Base-by-base conservation (phyloP, 495 filamentous ascomycete species). In the Amorphotheca resinae region DNA sequence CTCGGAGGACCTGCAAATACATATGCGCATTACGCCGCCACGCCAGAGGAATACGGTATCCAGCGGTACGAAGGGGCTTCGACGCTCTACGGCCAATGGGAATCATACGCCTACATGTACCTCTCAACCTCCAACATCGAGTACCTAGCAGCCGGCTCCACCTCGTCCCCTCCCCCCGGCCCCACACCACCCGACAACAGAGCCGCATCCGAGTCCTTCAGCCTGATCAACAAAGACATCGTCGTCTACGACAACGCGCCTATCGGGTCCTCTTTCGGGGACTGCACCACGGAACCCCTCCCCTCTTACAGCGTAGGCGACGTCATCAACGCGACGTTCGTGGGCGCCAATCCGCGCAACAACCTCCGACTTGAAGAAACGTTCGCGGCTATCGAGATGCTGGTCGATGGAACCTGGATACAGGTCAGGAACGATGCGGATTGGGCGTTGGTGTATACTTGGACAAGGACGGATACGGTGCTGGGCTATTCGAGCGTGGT, bases 61-160 rank as follows among this genome's bases (percentile, higher is more conserved):
- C 91, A 98, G 65, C 84, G 91, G 20, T 95, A 98, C 62, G 91
- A 98, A 62, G 91, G 91, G 41, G 91, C 86, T 7, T 84, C 77
- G 34, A 98, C 91, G n/a, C 76, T 95, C 15, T 95, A 84, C 59
- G 91, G 91, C 0, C 84, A 73, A 12, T 79, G 83, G 61, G 79
- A 80, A 39, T 68, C 93, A 2, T 77, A 86, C 20, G 89, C 84
- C 1, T 93, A 93, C 61, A 80, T 95, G 59, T 84, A 91, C 53
- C 65, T 91, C 22, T 89, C 84, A 4, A 68, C 80, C 14, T 68
- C 64, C 20, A 78, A 77, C 38, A 66, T 93, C 7, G 73, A 73
- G 7, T 86, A 84, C 58, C 74, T 98, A 4, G 59, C 71, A 9
- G 60, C 73, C 4, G 56, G 59, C 16, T 50, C 70, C 5, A 61